These are phyloP conservation scores for Pyrrhoderma noxium DNA, from an alignment of 1,284 basidiomycete species.

Conservation along the genomic window DNA sequence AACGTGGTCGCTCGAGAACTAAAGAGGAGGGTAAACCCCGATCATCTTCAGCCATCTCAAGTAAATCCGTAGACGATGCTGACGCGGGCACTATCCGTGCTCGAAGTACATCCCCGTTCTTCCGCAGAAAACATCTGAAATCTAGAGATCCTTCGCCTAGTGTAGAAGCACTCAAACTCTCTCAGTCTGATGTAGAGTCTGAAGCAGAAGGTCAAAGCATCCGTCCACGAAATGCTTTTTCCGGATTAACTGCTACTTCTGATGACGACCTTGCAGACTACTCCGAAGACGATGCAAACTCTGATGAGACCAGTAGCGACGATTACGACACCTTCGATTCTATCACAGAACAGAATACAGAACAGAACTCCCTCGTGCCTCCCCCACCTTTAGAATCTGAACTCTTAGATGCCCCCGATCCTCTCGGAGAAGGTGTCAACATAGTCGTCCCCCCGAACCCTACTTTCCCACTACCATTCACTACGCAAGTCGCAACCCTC, in stretches of 20 bases:
- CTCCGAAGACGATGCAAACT: conserved; percentile 31
- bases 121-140: conserved; percentile 53
- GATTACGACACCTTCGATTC: conserved; percentile 62
- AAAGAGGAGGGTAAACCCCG: conserved; percentile 35
- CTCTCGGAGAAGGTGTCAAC: conserved; percentile 84
- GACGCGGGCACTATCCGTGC: conserved; percentile 35
- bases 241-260: conserved; percentile 42
- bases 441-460: conserved; percentile 77
- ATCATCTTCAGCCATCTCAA: conserved; percentile 42
- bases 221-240: conserved; percentile 47
- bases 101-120: conserved; percentile 71
- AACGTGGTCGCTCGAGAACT: conserved; percentile 24
- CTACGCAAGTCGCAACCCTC: conserved; percentile 34
- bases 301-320: conserved; percentile 40
- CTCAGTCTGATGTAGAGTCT: conserved; percentile 62
- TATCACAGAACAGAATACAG: conserved; percentile 66
- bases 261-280: conserved; percentile 43
- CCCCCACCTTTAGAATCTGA: conserved; percentile 34
- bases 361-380: conserved; percentile 63
- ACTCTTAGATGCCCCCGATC: conserved; percentile 54
- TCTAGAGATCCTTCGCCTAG: conserved; percentile 62
- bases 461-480: conserved; percentile 72
- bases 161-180: conserved; percentile 63
- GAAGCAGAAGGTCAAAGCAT: conserved; percentile 40
- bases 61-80: conserved; percentile 26